Percentiles rank a stretch among this genome's conserved stretches.
phyloP scores from a whole-genome alignment of 352 stramenopile species.

The Pythium guiyangense region DNA sequence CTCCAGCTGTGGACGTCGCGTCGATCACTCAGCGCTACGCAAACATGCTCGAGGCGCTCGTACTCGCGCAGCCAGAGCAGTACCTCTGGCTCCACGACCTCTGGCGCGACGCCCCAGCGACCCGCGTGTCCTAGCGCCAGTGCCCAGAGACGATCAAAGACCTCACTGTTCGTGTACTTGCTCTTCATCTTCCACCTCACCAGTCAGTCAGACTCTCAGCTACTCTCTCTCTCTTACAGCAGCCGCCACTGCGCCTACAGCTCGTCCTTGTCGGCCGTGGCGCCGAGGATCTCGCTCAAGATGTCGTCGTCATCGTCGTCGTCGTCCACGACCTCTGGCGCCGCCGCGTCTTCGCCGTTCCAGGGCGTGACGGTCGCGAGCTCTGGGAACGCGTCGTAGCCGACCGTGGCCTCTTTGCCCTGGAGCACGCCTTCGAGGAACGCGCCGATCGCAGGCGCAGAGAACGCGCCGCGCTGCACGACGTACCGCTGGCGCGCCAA shows the following conservation, averaged over 20 bases:
- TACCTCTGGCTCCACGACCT: constrained; percentile 61
- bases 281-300: constrained; percentile 78
- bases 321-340: constrained; percentile 60
- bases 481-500: constrained; percentile 82
- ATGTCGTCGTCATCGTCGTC: constrained; percentile 87
- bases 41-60: constrained; percentile 24
- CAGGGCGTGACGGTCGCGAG: constrained; percentile 67
- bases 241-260: constrained; percentile 25
- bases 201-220: background rate
- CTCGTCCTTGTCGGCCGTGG: constrained; percentile 63
- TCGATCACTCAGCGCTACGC: constrained; percentile 38
- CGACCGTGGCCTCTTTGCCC: constrained; percentile 57
- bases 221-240: background rate
- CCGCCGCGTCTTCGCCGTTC: constrained; percentile 79
- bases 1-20: background rate
- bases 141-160: too few species aligned
- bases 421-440: constrained; percentile 76
- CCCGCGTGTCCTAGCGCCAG: too few species aligned
- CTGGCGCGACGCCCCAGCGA: constrained; percentile 21
- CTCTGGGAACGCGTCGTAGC: constrained; percentile 52
- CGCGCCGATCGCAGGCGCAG: constrained; percentile 52
- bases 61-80: constrained; percentile 28
- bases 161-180: too few species aligned
- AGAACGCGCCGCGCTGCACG: constrained; percentile 76
- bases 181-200: background rate